phyloP scores from a whole-genome alignment of 1,284 basidiomycete species.

The Melampsora americana region DNA sequence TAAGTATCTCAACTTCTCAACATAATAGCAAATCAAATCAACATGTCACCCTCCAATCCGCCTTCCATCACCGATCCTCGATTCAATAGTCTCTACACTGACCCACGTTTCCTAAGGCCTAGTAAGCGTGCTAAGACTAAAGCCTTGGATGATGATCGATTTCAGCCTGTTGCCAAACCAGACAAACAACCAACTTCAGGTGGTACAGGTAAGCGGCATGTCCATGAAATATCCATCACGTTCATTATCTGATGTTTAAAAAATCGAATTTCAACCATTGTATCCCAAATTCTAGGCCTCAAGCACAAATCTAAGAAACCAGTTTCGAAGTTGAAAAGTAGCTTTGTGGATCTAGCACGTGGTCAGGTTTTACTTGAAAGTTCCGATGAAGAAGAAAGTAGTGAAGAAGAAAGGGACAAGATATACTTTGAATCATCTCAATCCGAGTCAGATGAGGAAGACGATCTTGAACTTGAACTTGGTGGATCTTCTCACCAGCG shows the following conservation, averaged over 20 bases:
- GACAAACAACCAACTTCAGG: not conserved
- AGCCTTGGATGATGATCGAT: conserved; percentile 14
- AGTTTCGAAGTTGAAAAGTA: not conserved
- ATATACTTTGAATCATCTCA: conserved; percentile 42
- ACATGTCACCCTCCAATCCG: not conserved
- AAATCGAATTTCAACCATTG: too few species aligned
- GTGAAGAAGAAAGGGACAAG: conserved; percentile 64
- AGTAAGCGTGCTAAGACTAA: conserved; percentile 1
- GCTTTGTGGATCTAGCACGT: conserved; percentile 74
- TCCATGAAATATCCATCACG: too few species aligned
- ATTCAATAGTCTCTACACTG: conserved; percentile 8
- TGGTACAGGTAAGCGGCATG: not conserved
- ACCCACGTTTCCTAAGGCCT: conserved; percentile 34
- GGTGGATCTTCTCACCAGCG: not conserved
- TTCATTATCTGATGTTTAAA: too few species aligned
- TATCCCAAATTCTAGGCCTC: too few species aligned
- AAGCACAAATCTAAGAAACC: too few species aligned
- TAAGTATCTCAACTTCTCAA: not conserved
- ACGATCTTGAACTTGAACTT: conserved; percentile 47
- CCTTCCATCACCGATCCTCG: conserved; percentile 12
- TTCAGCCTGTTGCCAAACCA: conserved; percentile 3
- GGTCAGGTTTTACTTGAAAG: conserved; percentile 81
- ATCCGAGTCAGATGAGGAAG: conserved; percentile 54
- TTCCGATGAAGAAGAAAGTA: conserved; percentile 61
- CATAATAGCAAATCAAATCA: not conserved